These are phyloP conservation scores for Steccherinum ochraceum DNA, from an alignment of 768 basidiomycete species.

Conservation along the genomic window DNA sequence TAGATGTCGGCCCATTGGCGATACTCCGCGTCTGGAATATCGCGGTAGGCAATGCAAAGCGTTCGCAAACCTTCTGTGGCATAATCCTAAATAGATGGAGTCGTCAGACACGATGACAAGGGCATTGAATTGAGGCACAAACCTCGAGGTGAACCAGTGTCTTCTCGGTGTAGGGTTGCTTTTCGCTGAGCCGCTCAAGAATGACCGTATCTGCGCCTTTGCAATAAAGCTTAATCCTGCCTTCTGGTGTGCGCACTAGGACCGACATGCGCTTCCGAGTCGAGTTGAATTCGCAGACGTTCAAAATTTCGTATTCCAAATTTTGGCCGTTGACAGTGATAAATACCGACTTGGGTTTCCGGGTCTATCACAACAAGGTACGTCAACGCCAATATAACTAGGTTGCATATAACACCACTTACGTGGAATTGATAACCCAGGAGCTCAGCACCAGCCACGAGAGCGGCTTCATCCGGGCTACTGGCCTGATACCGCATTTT, in stretches of 20 bases:
- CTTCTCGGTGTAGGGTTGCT: slow-evolving; percentile 79
- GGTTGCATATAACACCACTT: slow-evolving; percentile 24
- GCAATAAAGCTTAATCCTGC: slow-evolving; percentile 89
- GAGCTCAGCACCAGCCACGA: slow-evolving; percentile 90
- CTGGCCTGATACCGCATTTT: slow-evolving; percentile 94
- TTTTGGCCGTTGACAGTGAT: slow-evolving; percentile 68
- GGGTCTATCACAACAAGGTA: slow-evolving; percentile 47
- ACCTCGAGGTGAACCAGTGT: slow-evolving; percentile 91
- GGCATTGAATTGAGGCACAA: slow-evolving; percentile 8
- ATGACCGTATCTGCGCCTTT: slow-evolving; percentile 99
- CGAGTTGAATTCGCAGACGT: slow-evolving; percentile 99
- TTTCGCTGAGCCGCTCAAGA: slow-evolving; percentile 81
- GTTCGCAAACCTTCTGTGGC: slow-evolving; percentile 96
- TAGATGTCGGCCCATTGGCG: slow-evolving; percentile 83
- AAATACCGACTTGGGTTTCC: slow-evolving; percentile 95
- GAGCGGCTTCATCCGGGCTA: slow-evolving; percentile 95
- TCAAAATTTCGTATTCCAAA: slow-evolving; percentile 85
- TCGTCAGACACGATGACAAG: slow-evolving; percentile 5
- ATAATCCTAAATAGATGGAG: slow-evolving; percentile 59
- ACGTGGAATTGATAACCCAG: slow-evolving; percentile 94
- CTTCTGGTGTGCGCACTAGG: slow-evolving; percentile 78
- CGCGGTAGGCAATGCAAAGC: slow-evolving; percentile 92
- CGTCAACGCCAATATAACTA: slow-evolving; percentile 20
- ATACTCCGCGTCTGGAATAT: slow-evolving; percentile 89
- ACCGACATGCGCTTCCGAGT: slow-evolving; percentile 98